Base-by-base conservation (phyloP, 495 filamentous ascomycete species). In the Neurospora sp. region DNA sequence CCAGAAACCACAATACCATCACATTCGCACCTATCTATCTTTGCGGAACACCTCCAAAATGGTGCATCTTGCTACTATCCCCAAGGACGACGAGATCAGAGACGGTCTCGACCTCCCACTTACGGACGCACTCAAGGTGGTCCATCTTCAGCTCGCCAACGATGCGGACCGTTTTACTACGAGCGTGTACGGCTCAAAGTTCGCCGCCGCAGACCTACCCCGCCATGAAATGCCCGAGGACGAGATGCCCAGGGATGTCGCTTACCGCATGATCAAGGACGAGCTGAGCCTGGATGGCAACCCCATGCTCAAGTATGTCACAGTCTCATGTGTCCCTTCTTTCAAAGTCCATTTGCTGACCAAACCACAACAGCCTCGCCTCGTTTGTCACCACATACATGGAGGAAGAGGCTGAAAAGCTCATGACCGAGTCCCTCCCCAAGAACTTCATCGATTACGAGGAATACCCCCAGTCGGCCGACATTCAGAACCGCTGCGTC, bases 371-470 rank as follows among this genome's bases (percentile, higher is more conserved):
- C 62, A 92, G 90, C 78, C 81, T 94, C 75, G 92, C 92, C 35
- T 89, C 86, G 48, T 96, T 96, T 79, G 93, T 96, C 71, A 96
- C 93, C 7, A 96, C 93, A 0, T 96, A 93, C 84, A 94, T 94
- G 91, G 93, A 97, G 83, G 91, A 96, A 72, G 93, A 97, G 83
- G 93, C 90, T 31, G 93, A 97, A 83, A 90, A 94, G 81, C 89
- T 97, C 81, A 97, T 97, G 93, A 86, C 89, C 80, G 93, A 96
- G 74, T 88, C 90, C 76, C 91, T 96, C 79, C 88, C 91, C 80
- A 97, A 97, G 84, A 97, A 97, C 86, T 97, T 97, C 87, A 93
- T 92, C 84, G 92, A 94, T 81, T 97, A 96, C 82, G 93, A 96
- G 81, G 92, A 97, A 82, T 96, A 96, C 80, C 93, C 93, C 2